A percentile compares a stretch with the other conserved stretches of the same genome.
phyloP scores from a whole-genome alignment of 768 basidiomycete genomes.

The Sporobolomyces pararoseus region DNA sequence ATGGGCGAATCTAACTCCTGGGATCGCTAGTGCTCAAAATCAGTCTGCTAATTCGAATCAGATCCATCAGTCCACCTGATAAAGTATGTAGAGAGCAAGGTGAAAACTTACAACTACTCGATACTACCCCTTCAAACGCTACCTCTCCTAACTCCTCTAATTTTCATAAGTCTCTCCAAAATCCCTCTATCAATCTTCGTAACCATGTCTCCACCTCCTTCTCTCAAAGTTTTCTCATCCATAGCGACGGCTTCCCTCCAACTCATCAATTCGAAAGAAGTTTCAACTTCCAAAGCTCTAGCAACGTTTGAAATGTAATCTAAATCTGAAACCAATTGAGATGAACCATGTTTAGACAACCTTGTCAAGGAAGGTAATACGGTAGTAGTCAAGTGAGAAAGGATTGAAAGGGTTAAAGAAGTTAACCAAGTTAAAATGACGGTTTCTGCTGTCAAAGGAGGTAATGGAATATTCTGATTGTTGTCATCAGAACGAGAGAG shows the following conservation, averaged over 20 bases:
- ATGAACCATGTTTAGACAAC: slow-evolving; percentile 65
- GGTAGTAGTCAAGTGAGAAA: slow-evolving; percentile 72
- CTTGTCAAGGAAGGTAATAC: slow-evolving; percentile 69
- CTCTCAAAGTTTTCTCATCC: not conserved
- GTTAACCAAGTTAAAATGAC: slow-evolving; percentile 88
- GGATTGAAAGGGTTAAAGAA: slow-evolving; percentile 76
- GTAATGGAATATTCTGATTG: too few species aligned
- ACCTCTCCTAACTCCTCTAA: not conserved
- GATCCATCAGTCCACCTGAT: too few species aligned
- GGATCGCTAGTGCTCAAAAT: too few species aligned
- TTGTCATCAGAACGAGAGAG: too few species aligned
- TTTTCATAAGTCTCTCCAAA: not conserved
- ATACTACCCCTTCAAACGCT: not conserved
- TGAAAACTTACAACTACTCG: not conserved
- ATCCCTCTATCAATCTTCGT: not conserved
- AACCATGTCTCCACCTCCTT: not conserved
- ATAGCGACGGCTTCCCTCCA: slow-evolving; percentile 70
- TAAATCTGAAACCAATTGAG: slow-evolving; percentile 80
- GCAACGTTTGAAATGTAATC: slow-evolving; percentile 88
- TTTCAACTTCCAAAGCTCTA: slow-evolving; percentile 79
- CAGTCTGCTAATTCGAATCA: too few species aligned
- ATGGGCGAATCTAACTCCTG: too few species aligned
- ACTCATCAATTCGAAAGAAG: slow-evolving; percentile 64
- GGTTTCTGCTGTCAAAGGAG: slow-evolving; percentile 64
- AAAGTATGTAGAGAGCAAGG: too few species aligned